phyloP scores from a whole-genome alignment of 2,329 filamentous ascomycete genomes.

The Alternaria atra region DNA sequence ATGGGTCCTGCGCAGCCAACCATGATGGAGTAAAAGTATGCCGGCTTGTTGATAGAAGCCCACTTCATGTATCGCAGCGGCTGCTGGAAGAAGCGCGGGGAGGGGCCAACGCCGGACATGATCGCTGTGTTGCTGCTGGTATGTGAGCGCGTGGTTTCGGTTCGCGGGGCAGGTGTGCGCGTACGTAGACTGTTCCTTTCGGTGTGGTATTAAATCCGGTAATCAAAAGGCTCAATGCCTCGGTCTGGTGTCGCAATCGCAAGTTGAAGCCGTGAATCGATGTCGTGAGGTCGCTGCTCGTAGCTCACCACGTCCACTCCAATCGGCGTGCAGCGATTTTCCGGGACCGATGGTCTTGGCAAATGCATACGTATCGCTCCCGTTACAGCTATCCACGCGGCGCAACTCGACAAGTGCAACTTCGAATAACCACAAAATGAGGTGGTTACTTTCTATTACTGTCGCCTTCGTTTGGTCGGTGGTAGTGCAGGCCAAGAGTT shows the following conservation, averaged over 20 bases:
- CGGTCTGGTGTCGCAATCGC: constrained; percentile 18
- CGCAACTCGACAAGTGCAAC: constrained; percentile 26
- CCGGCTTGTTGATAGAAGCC: constrained; percentile 86
- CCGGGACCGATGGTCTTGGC: constrained; percentile 45
- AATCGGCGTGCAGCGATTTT: constrained; percentile 36
- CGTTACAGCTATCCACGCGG: constrained; percentile 25
- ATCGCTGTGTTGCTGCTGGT: constrained; percentile 32
- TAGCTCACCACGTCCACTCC: constrained; percentile 16
- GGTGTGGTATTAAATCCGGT: neutral
- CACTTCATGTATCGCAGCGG: constrained; percentile 88
- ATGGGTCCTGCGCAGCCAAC: constrained; percentile 78
- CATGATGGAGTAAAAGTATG: constrained; percentile 86
- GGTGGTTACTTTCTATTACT: constrained; percentile 73
- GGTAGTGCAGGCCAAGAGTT: constrained; percentile 78
- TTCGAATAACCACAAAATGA: constrained; percentile 67
- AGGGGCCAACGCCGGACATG: constrained; percentile 64
- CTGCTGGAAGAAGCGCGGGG: constrained; percentile 78
- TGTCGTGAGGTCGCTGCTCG: constrained; percentile 18
- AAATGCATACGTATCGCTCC: constrained; percentile 49
- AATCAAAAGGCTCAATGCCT: constrained; percentile 32
- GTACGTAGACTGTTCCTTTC: constrained; percentile 4
- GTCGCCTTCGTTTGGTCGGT: constrained; percentile 72
- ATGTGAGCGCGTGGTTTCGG: constrained; percentile 1
- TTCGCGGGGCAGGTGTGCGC: neutral
- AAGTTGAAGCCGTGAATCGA: constrained; percentile 5